Evolutionary conservation across 345 rosid genomes (phyloP), one percentile per base, ranked within the genome.

Genomic region (Hirschfeldia incana): DNA sequence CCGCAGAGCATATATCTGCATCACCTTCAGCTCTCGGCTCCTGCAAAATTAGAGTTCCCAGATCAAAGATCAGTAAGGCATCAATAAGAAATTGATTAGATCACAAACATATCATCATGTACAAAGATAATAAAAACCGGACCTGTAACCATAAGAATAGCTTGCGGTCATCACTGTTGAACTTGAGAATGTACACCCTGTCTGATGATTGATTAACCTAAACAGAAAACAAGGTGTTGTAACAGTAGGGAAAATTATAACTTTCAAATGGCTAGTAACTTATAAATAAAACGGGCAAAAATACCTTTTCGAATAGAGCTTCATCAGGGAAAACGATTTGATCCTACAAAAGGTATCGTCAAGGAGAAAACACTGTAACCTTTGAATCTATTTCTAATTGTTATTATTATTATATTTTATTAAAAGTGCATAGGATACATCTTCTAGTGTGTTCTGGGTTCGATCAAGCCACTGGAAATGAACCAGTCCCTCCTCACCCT

Each of bases 391-490:
- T 6, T 33, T 30, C 6, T 66, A 39, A 53, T 46, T 3, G 7
- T 46, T 12, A 37, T 37, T 17, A 10, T 5, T 33, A n/a, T n/a
- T n/a, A n/a, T 29, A 29, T 2, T 2, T 29, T 21, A 21, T 0
- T 26, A 0, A 9, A 60, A 62, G 55, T 51, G 61, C 68, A 57
- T 7, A 78, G 95, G 98, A 93, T 95, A 95, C 98, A 77, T 93
- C 98, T 87, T 95, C 97, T 7, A 93, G 82, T 17, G 39, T 86
- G 84, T 86, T 88, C 60, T 28, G 87, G 68, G 51, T 21, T 57
- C 98, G 93, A 86, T 92, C 99, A 77, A 93, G 87, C 99, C 99
- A 95, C 87, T 87, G 96, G 85, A 93, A 91, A 83, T 95, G 99
- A 68, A 86, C 72, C 76, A 93, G 84, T 5, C 99, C 98, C 84